Base-by-base conservation (phyloP, 257 asterid species). In the Solanum pinnatisectum region DNA sequence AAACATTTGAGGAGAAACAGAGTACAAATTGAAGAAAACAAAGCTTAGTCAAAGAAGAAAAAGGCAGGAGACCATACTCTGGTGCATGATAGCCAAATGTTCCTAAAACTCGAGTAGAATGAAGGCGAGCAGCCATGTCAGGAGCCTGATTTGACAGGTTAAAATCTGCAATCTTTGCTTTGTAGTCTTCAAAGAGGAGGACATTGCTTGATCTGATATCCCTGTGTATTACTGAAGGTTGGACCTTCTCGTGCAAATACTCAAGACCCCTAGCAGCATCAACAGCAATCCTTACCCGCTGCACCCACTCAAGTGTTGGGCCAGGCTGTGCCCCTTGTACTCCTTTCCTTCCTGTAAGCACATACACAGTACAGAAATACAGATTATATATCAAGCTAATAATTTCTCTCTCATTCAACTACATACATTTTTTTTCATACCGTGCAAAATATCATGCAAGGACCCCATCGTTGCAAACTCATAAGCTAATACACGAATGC, bases 1-100 rank as follows among this genome's bases (percentile, higher is more conserved):
- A 56, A 49, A 32, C 44, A 82, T 49, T 81, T 82, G 65, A 49
- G 86, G 20, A 82, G 30, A 30, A 30, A 49, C 86, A 49, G 32
- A 82, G 30, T 30, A 82, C 70, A 11, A 15, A 82, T 49, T 18
- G 71, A 82, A 49, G 44, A 82, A 49, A 52, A 30, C 18, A 86
- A 74, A 52, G 27, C 23, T 52, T 35, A 37, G 72, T 65, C 18
- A 37, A 71, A 88, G 84, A 88, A 82, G 89, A 90, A 73, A 39
- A 68, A 49, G 81, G 84, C 88, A 49, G 59, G 42, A 87, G 71
- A 85, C 88, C 81, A 90, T 95, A 97, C 99, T 97, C 99, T 92
- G 99, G 99, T 83, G 99, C 99, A 91, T 97, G 99, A 90, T 97
- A 97, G 79, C 99, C 99, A 90, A 96, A 97, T 91, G 99, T 97